Evolutionary conservation across 1,139 yeast genomes (phyloP).

Genomic region (Wickerhamiella pararugosa): DNA sequence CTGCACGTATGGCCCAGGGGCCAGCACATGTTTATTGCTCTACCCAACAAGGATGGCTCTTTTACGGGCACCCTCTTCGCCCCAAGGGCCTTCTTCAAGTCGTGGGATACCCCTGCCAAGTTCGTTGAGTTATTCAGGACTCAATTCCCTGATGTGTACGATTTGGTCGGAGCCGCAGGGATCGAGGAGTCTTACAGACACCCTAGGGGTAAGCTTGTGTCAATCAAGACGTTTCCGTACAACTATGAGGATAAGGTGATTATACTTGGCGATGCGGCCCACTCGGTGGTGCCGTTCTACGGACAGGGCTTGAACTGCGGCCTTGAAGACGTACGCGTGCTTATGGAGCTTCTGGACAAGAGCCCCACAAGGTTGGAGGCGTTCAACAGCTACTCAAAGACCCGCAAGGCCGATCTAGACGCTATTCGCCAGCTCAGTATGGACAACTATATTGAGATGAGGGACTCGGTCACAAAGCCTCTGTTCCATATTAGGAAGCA

Average conservation of each 20-base stretch:
- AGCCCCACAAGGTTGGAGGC: slow-evolving; percentile 24
- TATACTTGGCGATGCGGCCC: slow-evolving; percentile 86
- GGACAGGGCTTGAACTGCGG: slow-evolving; percentile 98
- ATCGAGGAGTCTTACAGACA: slow-evolving; percentile 41
- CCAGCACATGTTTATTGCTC: slow-evolving; percentile 75
- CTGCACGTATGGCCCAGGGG: slow-evolving; percentile 91
- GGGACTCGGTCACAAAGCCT: slow-evolving; percentile 58
- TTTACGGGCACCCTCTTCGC: slow-evolving; percentile 85
- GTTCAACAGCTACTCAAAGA: slow-evolving; percentile 40
- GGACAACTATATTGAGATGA: slow-evolving; percentile 78
- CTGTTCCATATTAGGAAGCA: slow-evolving; percentile 50
- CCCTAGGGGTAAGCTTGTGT: slow-evolving; percentile 67
- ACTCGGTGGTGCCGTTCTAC: slow-evolving; percentile 92
- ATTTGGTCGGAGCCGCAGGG: slow-evolving; percentile 46
- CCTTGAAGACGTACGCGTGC: slow-evolving; percentile 68
- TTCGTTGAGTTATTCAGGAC: slow-evolving; percentile 40
- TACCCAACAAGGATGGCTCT: slow-evolving; percentile 73
- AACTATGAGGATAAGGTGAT: slow-evolving; percentile 49
- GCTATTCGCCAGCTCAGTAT: slow-evolving; percentile 70
- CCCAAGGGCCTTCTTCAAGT: slow-evolving; percentile 55
- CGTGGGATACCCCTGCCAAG: slow-evolving; percentile 28
- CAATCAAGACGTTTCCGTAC: slow-evolving; percentile 46
- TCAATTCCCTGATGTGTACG: slow-evolving; percentile 63
- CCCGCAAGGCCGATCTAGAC: slow-evolving; percentile 49
- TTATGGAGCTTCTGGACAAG: slow-evolving; percentile 37